These are phyloP conservation scores for Fomitopsis schrenkii DNA, from an alignment of 1,284 basidiomycete species.

Conservation along the genomic window DNA sequence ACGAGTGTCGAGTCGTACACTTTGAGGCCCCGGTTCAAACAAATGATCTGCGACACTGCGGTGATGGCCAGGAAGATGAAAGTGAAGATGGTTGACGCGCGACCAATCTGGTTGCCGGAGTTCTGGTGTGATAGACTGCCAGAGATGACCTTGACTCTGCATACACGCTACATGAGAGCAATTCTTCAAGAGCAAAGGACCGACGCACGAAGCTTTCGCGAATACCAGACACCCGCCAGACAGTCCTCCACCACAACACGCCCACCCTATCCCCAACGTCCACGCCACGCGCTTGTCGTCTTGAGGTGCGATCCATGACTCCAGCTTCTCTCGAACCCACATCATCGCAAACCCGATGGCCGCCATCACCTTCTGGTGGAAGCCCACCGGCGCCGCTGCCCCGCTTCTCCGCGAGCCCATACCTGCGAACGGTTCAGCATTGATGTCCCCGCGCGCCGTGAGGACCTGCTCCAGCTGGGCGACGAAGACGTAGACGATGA, in stretches of 20 bases:
- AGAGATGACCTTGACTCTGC: slow-evolving; percentile 72
- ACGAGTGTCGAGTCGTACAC: slow-evolving; percentile 77
- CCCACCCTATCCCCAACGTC: slow-evolving; percentile 91
- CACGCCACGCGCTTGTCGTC: slow-evolving; percentile 83
- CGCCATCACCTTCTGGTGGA: slow-evolving; percentile 27
- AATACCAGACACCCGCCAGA: slow-evolving; percentile 89
- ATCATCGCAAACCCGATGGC: slow-evolving; percentile 46
- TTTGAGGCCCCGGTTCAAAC: slow-evolving; percentile 81
- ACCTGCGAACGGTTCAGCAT: slow-evolving; percentile 48
- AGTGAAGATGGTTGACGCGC: slow-evolving; percentile 78
- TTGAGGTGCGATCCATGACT: slow-evolving; percentile 72
- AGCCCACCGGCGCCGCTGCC: slow-evolving; percentile 21
- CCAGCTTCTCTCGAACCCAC: slow-evolving; percentile 59
- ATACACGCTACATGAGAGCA: slow-evolving; percentile 6
- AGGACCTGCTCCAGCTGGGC: slow-evolving; percentile 67
- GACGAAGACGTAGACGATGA: slow-evolving; percentile 61
- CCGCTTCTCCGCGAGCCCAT: slow-evolving; percentile 29
- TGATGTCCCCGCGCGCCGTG: slow-evolving; percentile 59
- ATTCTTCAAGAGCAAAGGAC: slow-evolving; percentile 12
- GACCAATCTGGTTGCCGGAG: slow-evolving; percentile 82
- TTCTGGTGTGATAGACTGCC: slow-evolving; percentile 73
- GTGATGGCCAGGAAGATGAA: slow-evolving; percentile 76
- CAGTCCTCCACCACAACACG: slow-evolving; percentile 83
- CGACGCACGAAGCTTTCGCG: slow-evolving; percentile 78
- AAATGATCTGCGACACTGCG: slow-evolving; percentile 87